Evolutionary conservation across 306 rosid species (phyloP).

Genomic region (Nissolia schottii): DNA sequence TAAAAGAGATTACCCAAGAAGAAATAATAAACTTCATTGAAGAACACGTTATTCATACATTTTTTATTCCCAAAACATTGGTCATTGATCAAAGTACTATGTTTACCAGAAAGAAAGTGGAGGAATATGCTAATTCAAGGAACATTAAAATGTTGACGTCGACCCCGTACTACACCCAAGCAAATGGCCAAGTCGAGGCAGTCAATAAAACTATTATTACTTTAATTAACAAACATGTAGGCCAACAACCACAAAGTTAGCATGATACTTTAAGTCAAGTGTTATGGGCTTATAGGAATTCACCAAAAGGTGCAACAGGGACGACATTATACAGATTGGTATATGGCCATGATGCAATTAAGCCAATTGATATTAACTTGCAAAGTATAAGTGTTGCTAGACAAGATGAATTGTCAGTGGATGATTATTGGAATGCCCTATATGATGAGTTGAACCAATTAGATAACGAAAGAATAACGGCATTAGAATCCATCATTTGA

Average conservation of each 20-base stretch:
- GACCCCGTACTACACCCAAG: background rate
- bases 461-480: background rate
- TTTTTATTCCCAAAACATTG: background rate
- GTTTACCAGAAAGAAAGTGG: background rate
- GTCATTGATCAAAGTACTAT: background rate
- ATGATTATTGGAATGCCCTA: background rate
- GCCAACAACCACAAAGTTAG: background rate
- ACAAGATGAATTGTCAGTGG: background rate
- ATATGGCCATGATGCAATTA: background rate
- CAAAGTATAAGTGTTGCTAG: background rate
- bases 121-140: background rate
- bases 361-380: background rate
- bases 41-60: background rate
- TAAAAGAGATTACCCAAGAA: background rate
- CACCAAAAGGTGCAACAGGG: background rate
- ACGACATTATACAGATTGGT: background rate
- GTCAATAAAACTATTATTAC: background rate
- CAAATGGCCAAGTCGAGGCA: background rate
- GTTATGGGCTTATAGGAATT: background rate
- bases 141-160: background rate
- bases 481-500: background rate
- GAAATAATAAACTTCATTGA: background rate
- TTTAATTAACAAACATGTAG: background rate
- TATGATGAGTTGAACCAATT: background rate
- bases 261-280: background rate